Conservation (phyloP, 2,329 filamentous ascomycete genomes). For the Diplodia seriata region DNA sequence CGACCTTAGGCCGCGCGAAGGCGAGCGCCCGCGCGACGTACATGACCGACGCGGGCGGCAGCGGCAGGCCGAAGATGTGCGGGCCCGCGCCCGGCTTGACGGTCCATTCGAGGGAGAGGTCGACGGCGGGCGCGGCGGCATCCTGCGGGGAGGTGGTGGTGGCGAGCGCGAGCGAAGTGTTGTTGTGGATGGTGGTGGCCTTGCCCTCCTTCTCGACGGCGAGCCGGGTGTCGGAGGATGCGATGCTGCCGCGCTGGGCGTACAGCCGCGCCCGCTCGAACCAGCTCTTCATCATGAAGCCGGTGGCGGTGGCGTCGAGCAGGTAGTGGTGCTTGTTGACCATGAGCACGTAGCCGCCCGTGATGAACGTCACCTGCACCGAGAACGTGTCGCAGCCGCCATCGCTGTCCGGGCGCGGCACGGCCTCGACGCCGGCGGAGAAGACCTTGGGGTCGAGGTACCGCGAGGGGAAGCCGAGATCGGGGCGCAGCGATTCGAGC, state of each 20-base stretch:
- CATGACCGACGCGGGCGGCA: constrained; percentile 11
- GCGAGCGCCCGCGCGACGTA: constrained; percentile 11
- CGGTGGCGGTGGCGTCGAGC: constrained; percentile 12
- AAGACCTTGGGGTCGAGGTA: constrained; percentile 17
- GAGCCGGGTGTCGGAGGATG: not conserved
- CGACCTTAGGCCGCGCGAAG: constrained; percentile 10
- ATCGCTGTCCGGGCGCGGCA: not conserved
- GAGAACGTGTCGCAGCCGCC: constrained; percentile 14
- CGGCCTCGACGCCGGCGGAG: not conserved
- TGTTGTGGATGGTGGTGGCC: constrained; percentile 5
- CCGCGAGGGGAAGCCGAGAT: constrained; percentile 8
- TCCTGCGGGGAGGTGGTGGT: not conserved
- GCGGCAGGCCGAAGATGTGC: constrained; percentile 18
- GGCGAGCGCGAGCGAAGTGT: constrained; percentile 1
- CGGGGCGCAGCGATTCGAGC: constrained; percentile 7
- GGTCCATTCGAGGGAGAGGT: constrained; percentile 11
- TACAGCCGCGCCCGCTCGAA: constrained; percentile 2
- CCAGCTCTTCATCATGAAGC: constrained; percentile 19
- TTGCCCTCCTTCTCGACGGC: constrained; percentile 8
- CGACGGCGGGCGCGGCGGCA: not conserved
- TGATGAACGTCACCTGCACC: constrained; percentile 17
- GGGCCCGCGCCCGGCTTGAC: constrained; percentile 8
- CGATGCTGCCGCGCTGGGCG: not conserved
- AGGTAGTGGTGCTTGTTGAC: constrained; percentile 23
- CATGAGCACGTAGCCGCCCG: constrained; percentile 11